These are phyloP conservation scores for Aspergillus nanangensis DNA, from an alignment of 495 filamentous ascomycete species.

Conservation along the genomic window DNA sequence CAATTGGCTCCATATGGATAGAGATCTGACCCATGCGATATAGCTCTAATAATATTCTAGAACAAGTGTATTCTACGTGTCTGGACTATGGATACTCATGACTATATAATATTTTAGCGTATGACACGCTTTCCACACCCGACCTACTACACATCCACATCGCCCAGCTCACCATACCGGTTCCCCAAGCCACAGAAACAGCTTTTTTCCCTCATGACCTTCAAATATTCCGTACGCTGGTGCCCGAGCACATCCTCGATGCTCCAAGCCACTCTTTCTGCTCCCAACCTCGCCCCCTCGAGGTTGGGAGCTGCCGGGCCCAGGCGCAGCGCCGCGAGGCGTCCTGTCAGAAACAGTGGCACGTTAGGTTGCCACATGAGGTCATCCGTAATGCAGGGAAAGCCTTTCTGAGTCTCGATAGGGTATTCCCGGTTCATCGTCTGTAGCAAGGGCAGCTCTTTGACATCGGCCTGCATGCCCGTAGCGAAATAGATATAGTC, in stretches of 20 bases:
- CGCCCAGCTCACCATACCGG: conserved; percentile 17
- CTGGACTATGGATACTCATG: too few species aligned
- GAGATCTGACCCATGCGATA: too few species aligned
- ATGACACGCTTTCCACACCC: too few species aligned
- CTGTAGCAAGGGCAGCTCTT: conserved; percentile 44
- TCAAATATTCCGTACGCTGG: conserved; percentile 4
- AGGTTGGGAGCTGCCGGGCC: conserved; percentile 60
- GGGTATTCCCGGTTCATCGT: conserved; percentile 48
- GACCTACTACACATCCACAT: conserved; percentile 7
- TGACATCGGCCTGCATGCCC: conserved; percentile 48
- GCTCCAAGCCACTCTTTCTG: conserved; percentile 58
- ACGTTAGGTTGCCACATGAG: conserved; percentile 57
- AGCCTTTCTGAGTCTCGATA: conserved; percentile 45
- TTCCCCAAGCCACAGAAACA: conserved; percentile 29
- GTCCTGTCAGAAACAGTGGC: conserved; percentile 57
- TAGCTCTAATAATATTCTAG: too few species aligned
- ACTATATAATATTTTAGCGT: too few species aligned
- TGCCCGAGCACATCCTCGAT: conserved; percentile 46
- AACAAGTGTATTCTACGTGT: too few species aligned
- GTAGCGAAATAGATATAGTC: conserved; percentile 66
- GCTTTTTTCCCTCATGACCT: conserved; percentile 9
- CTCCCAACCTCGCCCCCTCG: conserved; percentile 58
- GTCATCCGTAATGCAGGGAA: conserved; percentile 61
- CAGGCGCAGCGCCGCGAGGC: conserved; percentile 52
- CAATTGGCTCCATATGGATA: too few species aligned